Base-by-base conservation (phyloP, 305 asterid genomes). In the Fraxinus dipetala region DNA sequence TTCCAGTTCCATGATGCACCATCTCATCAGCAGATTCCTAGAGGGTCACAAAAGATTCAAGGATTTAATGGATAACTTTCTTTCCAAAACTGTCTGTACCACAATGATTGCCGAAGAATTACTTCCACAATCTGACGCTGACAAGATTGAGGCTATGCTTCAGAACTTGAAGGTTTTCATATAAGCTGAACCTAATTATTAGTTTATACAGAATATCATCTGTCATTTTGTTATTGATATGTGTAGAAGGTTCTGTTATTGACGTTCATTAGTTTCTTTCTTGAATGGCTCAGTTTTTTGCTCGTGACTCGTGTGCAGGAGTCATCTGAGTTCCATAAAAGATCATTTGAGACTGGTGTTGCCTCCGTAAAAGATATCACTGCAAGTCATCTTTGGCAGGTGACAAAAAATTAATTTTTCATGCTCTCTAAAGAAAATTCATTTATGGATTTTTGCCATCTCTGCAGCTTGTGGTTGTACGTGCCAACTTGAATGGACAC, bases 321-420 rank as follows among this genome's bases (percentile, higher is more conserved):
- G 81, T 91, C 96, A 0, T 92, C 98, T 54, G 98, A 96, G 89
- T 96, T 94, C 87, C 98, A 92, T 82, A 94, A 90, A 89, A 89
- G 98, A 91, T 93, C 96, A 76, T 96, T 93, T 88, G 98, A 96
- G 89, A 91, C 88, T 78, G 93, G 93, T 0, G 84, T 94, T 75
- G 93, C 91, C 90, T 88, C 97, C 76, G 92, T 94, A 63, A 93
- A 92, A 84, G 89, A 92, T 14, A 92, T 96, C 88, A 97, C 99
- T 72, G 99, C 98, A 16, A 92, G 92, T 89, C 98, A 91, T 90
- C 99, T 96, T 88, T 94, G 99, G 98, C 98, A 94, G 99, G 98
- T 93, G 80, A 75, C 78, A 67, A 75, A 86, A 79, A 67, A 72
- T 43, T 85, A 61, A 32, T 79, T 35, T 61, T 35, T 70, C 77